Evolutionary conservation across 306 rosid genomes (phyloP), one percentile per base, ranked within the genome.

Genomic region (Lathyrus tuberosus): DNA sequence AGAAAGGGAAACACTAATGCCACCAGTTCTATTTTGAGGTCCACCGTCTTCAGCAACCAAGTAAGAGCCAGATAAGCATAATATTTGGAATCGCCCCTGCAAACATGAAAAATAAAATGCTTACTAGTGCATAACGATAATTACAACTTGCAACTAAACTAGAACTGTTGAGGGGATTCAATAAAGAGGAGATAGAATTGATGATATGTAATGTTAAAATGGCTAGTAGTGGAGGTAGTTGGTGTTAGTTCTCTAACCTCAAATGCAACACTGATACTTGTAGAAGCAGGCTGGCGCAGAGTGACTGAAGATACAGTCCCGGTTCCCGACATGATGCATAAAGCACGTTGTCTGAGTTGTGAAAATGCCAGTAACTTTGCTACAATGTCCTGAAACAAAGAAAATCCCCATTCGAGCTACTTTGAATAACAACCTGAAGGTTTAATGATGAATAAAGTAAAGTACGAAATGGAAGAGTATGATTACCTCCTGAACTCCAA

Each of bases 21-120:
- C 93, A 9, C 99, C 99, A 0, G 88, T 91, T 80, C 99, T 84
- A 60, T 69, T 80, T 44, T 85, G 95, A 24, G 91, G 85, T 26
- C 96, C 93, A 13, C 97, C 96, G 70, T 95, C 99, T 76, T 95
- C 99, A 1, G 96, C 88, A 72, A 95, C 99, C 82, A 95, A 82
- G 81, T 89, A 95, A 65, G 99, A 95, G 71, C 99, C 99, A 66
- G 97, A 89, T 87, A 95, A 70, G 82, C 92, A 82, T 69, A 95
- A 72, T 75, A 95, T 95, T 81, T 95, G 95, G 64, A 95, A 95
- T 71, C 86, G 86, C 52, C 99, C 99, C 99, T 95, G 87, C 47
- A 75, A 75, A 62, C 59, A 5, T 61, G 4, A 33, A 33, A 14
- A 46, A 49, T 17, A 20, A 71, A 56, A 43, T 30, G 66, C 37